Conservation (phyloP, 2,329 filamentous ascomycete species). For the Blastomyces parvus region DNA sequence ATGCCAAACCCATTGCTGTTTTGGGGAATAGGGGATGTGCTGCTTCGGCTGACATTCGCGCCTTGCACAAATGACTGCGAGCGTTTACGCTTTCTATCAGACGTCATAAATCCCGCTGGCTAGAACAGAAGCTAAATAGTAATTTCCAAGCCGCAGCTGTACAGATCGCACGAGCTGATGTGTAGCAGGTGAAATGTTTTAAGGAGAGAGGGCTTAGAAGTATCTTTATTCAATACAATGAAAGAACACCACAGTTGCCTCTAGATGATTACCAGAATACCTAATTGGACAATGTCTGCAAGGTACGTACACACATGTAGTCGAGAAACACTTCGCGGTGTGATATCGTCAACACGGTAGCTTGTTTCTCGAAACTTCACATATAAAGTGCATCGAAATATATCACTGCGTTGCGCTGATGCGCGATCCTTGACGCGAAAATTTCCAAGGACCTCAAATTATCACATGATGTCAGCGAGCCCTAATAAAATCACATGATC, state of each 20-base stretch:
- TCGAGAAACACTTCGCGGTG: background rate
- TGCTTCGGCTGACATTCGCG: conserved; percentile 19
- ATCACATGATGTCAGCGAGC: background rate
- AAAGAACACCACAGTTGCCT: background rate
- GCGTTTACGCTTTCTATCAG: conserved; percentile 29
- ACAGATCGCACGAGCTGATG: background rate
- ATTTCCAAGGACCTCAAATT: background rate
- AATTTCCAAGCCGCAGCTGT: background rate
- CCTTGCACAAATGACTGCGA: conserved; percentile 17
- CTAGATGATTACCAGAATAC: background rate
- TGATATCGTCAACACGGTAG: background rate
- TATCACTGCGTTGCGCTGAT: background rate
- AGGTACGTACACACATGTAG: background rate
- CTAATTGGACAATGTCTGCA: background rate
- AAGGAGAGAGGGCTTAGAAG: background rate
- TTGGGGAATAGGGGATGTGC: conserved; percentile 13
- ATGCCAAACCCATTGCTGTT: conserved; percentile 10
- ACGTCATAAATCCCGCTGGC: conserved; percentile 16
- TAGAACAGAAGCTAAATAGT: background rate
- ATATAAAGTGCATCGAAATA: background rate
- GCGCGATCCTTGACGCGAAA: too few species aligned
- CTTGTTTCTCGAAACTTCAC: background rate
- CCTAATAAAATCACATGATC: too few species aligned
- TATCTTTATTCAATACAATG: background rate
- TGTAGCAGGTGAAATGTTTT: background rate